Conservation (phyloP, 345 rosid genomes). For the Kandelia obovata region DNA sequence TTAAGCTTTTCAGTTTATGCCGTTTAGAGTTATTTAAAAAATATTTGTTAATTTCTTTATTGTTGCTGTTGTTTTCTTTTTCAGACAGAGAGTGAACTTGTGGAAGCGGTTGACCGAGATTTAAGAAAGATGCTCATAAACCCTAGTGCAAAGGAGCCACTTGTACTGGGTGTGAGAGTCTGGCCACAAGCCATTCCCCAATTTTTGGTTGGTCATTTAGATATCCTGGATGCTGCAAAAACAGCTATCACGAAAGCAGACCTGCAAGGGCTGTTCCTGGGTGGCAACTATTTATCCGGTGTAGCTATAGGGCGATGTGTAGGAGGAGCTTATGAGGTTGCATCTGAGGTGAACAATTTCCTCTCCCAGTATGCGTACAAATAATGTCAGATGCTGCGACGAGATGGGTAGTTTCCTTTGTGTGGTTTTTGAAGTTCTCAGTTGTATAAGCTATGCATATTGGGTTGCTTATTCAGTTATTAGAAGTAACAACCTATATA, state of each 20-base stretch:
- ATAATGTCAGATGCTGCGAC: slow-evolving; percentile 13
- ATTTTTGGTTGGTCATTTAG: slow-evolving; percentile 81
- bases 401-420: not conserved
- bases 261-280: slow-evolving; percentile 63
- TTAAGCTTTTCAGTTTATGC: not conserved
- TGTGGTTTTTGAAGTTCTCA: too few relatives aligned
- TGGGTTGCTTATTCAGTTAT: too few relatives aligned
- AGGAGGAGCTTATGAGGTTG: slow-evolving; percentile 78
- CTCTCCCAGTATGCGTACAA: slow-evolving; percentile 57
- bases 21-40: not conserved
- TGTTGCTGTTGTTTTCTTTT: slow-evolving; percentile 1
- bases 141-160: slow-evolving; percentile 68
- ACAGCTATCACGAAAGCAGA: slow-evolving; percentile 48
- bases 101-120: slow-evolving; percentile 84
- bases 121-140: slow-evolving; percentile 88
- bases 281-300: slow-evolving; percentile 79
- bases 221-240: slow-evolving; percentile 60
- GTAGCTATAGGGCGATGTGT: slow-evolving; percentile 90
- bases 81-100: slow-evolving; percentile 66
- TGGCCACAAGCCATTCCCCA: slow-evolving; percentile 98
- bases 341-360: slow-evolving; percentile 60
- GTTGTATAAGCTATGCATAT: too few relatives aligned
- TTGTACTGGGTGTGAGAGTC: slow-evolving; percentile 61
- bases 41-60: not conserved
- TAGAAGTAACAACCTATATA: too few relatives aligned